Evolutionary conservation across 108 stramenopile species (phyloP), one percentile per base, ranked within the genome.

Genomic region (Skeletonema potamos): DNA sequence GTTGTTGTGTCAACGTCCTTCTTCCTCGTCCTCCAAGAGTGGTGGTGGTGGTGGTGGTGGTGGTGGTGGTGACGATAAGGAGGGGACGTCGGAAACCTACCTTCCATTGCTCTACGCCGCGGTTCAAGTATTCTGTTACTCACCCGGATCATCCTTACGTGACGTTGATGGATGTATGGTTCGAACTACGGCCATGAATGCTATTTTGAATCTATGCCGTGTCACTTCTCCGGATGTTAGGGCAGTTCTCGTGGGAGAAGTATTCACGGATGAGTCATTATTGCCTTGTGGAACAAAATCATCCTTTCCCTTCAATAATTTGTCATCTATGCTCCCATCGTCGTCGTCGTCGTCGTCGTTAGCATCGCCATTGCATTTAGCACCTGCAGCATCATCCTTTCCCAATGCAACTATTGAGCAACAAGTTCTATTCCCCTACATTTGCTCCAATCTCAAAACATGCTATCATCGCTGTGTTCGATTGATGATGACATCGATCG

Each of bases 81-180:
- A 66, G n/a, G 41, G 46, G 18, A 1, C 28, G 9, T 54, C 64
- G 3, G 62, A 72, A 43, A 72, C 77, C 4, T 75, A 66, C 22
- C 84, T 95, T 66, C 89, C 94, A n/a, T 69, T 92, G 2, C 84
- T 92, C 58, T 64, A 71, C 27, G 85, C 86, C 1, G 85, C 88
- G 0, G 76, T 95, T 24, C 86, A 88, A 46, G 89, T 85, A 6
- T 36, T 86, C 60, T 32, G 84, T 66, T 61, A 77, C 58, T 66
- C 26, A 20, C 17, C 74, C 66, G 83, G 88, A 70, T 58, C 73
- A 15, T 48, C 65, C 6, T 63, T 81, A 24, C 58, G 68, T 22
- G 79, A 81, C 54, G 37, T 54, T 18, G 79, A 81, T 27, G 79
- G 89, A 80, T 86, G 78, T 79, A n/a, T 81, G 18, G 73, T 87